These are phyloP conservation scores for Syzygium jambos DNA, from an alignment of 345 rosid species.

Conservation along the genomic window DNA sequence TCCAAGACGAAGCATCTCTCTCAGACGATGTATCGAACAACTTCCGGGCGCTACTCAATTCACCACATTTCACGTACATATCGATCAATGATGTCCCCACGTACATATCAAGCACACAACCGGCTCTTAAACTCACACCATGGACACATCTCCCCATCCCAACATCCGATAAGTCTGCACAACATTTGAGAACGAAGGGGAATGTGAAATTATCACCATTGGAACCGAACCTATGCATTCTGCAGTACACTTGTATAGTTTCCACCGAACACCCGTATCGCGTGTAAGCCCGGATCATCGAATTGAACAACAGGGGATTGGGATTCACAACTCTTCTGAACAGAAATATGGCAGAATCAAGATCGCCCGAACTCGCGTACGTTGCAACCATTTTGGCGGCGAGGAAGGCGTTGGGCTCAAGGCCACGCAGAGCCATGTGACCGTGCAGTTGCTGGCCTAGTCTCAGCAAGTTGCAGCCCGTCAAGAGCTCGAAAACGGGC, in stretches of 20 bases:
- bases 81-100: constrained; percentile 39
- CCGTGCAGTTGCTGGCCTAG: constrained; percentile 39
- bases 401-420: constrained; percentile 29
- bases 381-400: constrained; percentile 36
- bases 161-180: constrained; percentile 10
- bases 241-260: constrained; percentile 10
- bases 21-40: constrained; percentile 38
- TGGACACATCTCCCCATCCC: constrained; percentile 24
- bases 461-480: constrained; percentile 11
- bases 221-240: constrained; percentile 21
- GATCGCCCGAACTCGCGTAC: constrained; percentile 32
- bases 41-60: constrained; percentile 22
- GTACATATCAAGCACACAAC: constrained; percentile 23
- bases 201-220: constrained; percentile 33
- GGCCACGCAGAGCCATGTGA: constrained; percentile 28
- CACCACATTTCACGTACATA: constrained; percentile 42
- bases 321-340: constrained; percentile 14
- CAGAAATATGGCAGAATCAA: constrained; percentile 20
- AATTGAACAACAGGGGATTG: constrained; percentile 21
- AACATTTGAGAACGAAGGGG: constrained; percentile 38
- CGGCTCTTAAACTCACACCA: constrained; percentile 15
- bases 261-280: constrained; percentile 20
- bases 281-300: constrained; percentile 35
- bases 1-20: constrained; percentile 40
- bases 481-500: constrained; percentile 26